Percentiles rank a stretch among this genome's conserved stretches.
Evolutionary conservation across 1,284 basidiomycete genomes (phyloP).

Genomic region (Singerocomus inundabilis): DNA sequence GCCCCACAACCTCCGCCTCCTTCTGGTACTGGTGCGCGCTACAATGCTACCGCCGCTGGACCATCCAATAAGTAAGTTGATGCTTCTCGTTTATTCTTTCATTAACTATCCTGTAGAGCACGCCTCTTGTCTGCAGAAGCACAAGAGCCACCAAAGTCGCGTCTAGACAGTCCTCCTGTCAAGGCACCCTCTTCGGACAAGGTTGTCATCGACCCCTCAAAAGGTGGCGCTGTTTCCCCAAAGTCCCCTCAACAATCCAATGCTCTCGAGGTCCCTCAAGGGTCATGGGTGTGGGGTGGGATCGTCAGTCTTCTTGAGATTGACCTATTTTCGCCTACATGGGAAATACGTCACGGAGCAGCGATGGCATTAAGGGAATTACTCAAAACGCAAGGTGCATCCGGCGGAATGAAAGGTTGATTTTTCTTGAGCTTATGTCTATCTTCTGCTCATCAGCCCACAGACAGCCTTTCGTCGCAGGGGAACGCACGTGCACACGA

Average conservation of each 20-base stretch:
- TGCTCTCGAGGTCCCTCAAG: constrained; percentile 68
- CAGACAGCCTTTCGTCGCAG: constrained; percentile 48
- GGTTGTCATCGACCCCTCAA: constrained; percentile 71
- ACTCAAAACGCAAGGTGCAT: constrained; percentile 81
- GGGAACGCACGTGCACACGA: constrained; percentile 74
- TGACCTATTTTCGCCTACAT: constrained; percentile 83
- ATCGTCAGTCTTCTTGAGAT: constrained; percentile 82
- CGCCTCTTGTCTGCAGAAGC: constrained; percentile 65
- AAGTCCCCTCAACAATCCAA: constrained; percentile 72
- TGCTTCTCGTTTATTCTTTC: neutral
- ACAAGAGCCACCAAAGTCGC: constrained; percentile 43
- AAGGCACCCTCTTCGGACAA: constrained; percentile 50
- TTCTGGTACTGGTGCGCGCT: constrained; percentile 52
- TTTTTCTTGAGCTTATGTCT: neutral
- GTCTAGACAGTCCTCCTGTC: constrained; percentile 48
- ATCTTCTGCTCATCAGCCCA: constrained; percentile 2
- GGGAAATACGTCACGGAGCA: constrained; percentile 95
- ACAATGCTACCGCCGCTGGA: constrained; percentile 52
- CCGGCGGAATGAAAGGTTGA: constrained; percentile 77
- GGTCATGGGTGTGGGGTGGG: constrained; percentile 88
- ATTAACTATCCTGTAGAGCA: constrained; percentile 45
- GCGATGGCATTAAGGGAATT: constrained; percentile 91
- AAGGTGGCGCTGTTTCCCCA: constrained; percentile 77
- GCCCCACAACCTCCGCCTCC: constrained; percentile 64
- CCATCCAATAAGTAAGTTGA: constrained; percentile 57